phyloP scores from a whole-genome alignment of 257 asterid genomes.

The Henckelia pumila region DNA sequence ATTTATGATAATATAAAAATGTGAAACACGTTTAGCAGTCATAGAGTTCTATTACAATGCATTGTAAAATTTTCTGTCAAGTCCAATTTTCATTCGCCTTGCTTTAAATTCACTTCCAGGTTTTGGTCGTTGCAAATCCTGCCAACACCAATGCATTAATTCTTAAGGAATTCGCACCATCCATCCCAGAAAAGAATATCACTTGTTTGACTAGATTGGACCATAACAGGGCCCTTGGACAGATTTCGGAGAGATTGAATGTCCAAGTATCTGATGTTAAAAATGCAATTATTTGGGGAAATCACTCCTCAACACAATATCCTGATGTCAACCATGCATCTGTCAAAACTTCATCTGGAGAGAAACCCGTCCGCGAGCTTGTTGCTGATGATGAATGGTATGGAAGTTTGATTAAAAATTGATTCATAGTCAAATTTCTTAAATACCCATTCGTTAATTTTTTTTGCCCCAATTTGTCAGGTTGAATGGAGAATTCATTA shows the following conservation, averaged over 20 bases:
- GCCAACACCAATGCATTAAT: constrained; percentile 96
- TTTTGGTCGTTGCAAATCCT: constrained; percentile 95
- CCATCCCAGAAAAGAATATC: constrained; percentile 79
- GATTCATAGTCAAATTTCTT: neutral
- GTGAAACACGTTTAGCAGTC: neutral
- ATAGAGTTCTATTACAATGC: neutral
- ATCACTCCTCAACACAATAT: constrained; percentile 90
- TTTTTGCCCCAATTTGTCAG: constrained; percentile 28
- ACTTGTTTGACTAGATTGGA: constrained; percentile 90
- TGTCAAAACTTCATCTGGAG: constrained; percentile 70
- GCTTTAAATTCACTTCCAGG: constrained; percentile 39
- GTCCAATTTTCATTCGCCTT: neutral
- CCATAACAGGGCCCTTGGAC: constrained; percentile 98
- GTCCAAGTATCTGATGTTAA: constrained; percentile 87
- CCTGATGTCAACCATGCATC: constrained; percentile 93
- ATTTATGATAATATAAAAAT: too few relatives aligned
- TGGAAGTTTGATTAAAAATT: neutral
- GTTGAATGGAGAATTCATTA: constrained; percentile 79
- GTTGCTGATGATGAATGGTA: constrained; percentile 82
- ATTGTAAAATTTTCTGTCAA: neutral
- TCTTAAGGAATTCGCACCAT: constrained; percentile 87
- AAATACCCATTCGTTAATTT: neutral
- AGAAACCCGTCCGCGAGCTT: constrained; percentile 74
- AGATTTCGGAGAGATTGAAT: constrained; percentile 74
- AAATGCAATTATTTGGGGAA: constrained; percentile 93